phyloP scores from a whole-genome alignment of 345 rosid species.

The Aquilaria yunnanensis region DNA sequence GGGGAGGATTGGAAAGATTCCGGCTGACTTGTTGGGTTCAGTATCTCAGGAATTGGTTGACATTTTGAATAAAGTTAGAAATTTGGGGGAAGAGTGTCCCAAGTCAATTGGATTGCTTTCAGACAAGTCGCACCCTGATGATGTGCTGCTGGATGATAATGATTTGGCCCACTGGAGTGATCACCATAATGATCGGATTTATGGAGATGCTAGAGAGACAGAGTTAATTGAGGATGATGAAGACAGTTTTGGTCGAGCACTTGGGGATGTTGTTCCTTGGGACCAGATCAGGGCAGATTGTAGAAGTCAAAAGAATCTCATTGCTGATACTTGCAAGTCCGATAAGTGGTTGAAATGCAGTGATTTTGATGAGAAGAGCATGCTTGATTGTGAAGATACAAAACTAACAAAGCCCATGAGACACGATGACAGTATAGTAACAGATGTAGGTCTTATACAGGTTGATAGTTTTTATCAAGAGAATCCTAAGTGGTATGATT shows the following conservation, averaged over 20 bases:
- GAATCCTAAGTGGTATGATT: slow-evolving; percentile 89
- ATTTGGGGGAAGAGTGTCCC: slow-evolving; percentile 59
- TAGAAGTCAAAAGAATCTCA: slow-evolving; percentile 66
- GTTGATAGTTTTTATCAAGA: slow-evolving; percentile 98
- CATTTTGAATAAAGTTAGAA: slow-evolving; percentile 59
- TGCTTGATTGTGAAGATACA: slow-evolving; percentile 85
- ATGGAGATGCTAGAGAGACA: slow-evolving; percentile 69
- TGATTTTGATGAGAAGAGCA: slow-evolving; percentile 88
- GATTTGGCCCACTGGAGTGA: slow-evolving; percentile 85
- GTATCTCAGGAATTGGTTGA: slow-evolving; percentile 79
- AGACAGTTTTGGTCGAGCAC: slow-evolving; percentile 83
- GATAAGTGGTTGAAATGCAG: slow-evolving; percentile 89
- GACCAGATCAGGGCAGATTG: slow-evolving; percentile 67
- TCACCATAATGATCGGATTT: slow-evolving; percentile 60
- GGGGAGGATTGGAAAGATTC: slow-evolving; percentile 62
- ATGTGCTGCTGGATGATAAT: slow-evolving; percentile 67
- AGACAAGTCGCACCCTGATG: slow-evolving; percentile 53
- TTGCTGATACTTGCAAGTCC: slow-evolving; percentile 71
- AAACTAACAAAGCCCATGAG: slow-evolving; percentile 83
- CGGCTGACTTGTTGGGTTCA: slow-evolving; percentile 48
- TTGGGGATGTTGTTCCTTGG: slow-evolving; percentile 93
- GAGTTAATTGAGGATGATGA: slow-evolving; percentile 87
- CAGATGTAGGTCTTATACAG: slow-evolving; percentile 90
- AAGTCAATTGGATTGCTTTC: slow-evolving; percentile 54
- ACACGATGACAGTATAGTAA: slow-evolving; percentile 71